phyloP scores from a whole-genome alignment of 1,139 yeast species.

The Saccharomyces pastorianus region DNA sequence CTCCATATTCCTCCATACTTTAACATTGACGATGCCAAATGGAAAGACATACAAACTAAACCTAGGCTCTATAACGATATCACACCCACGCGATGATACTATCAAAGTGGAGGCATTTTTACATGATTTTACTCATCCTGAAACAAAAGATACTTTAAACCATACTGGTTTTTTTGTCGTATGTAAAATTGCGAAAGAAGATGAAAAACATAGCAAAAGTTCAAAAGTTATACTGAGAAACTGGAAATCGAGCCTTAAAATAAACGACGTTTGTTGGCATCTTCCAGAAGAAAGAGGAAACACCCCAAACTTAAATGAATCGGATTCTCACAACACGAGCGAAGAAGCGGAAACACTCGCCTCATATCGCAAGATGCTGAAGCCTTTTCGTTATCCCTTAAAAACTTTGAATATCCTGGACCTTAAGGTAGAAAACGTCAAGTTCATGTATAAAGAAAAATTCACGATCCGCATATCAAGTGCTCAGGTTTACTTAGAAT shows the following conservation, averaged over 20 bases:
- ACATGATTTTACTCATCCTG: constrained; percentile 12
- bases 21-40: constrained; percentile 8
- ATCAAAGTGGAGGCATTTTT: constrained; percentile 15
- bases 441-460: constrained; percentile 11
- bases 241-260: constrained; percentile 14
- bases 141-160: constrained; percentile 14
- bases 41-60: constrained; percentile 10
- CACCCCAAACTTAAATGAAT: no score
- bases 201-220: constrained; percentile 1
- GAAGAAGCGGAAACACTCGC: not conserved
- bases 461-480: constrained; percentile 21
- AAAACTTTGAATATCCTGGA: constrained; percentile 20
- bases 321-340: not conserved
- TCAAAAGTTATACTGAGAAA: constrained; percentile 8
- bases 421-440: constrained; percentile 26
- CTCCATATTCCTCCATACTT: constrained; percentile 13
- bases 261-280: constrained; percentile 1
- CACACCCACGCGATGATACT: constrained; percentile 9
- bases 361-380: constrained; percentile 10
- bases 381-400: constrained; percentile 9
- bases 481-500: constrained; percentile 20
- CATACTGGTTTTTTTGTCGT: constrained; percentile 15
- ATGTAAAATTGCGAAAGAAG: constrained; percentile 8
- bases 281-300: constrained; percentile 6
- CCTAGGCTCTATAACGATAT: constrained; percentile 14